A percentile compares a stretch with the other conserved stretches of the same genome.
These are phyloP conservation scores for Solanum raphanifolium DNA, from an alignment of 257 asterid genomes.

Conservation along the genomic window DNA sequence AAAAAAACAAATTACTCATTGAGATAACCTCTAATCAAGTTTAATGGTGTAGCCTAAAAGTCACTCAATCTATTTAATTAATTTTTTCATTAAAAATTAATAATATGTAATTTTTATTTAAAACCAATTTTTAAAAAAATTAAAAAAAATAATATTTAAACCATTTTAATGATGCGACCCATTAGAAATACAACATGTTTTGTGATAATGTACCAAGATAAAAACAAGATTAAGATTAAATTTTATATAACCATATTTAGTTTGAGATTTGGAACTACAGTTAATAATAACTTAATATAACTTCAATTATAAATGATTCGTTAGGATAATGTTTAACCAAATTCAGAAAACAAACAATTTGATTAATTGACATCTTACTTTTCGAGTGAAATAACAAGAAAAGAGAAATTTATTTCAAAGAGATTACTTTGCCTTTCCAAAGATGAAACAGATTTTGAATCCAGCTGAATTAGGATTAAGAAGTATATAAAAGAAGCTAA, in stretches of 20 bases:
- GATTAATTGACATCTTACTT: not conserved
- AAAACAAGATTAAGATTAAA: not conserved
- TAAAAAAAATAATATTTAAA: too few species aligned
- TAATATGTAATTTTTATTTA: too few species aligned
- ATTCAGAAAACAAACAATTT: not conserved
- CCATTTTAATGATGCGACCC: not conserved
- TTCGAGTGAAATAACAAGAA: not conserved
- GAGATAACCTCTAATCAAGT: too few species aligned
- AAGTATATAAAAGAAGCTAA: not conserved
- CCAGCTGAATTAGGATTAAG: not conserved
- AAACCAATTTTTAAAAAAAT: too few species aligned
- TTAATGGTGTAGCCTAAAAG: not conserved
- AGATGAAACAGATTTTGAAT: not conserved
- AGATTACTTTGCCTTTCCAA: not conserved
- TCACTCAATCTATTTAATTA: not conserved
- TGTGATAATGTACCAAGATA: not conserved
- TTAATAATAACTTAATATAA: too few species aligned
- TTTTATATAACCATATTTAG: not conserved
- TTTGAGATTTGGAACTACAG: not conserved
- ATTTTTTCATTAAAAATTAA: too few species aligned
- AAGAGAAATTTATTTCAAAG: not conserved
- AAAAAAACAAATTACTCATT: too few species aligned
- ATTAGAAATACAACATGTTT: not conserved
- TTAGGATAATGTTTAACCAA: not conserved
- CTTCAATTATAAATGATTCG: not conserved